Conservation (phyloP, 2,329 filamentous ascomycete species). For the Rugonectria rugulosa region DNA sequence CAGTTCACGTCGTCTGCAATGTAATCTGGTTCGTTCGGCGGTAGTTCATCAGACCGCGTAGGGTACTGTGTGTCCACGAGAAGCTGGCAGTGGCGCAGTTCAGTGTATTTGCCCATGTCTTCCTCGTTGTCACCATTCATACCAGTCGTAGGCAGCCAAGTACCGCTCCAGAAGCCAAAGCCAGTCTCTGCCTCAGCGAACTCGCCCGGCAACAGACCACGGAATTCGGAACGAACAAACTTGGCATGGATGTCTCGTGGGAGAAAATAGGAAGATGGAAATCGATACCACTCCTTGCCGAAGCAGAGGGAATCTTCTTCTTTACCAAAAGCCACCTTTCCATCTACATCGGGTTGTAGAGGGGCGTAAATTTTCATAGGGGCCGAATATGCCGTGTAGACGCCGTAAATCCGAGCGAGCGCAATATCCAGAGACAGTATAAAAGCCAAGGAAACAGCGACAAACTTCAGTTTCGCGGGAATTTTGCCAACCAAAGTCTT, state of each 20-base stretch:
- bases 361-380: conserved; percentile 76
- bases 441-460: conserved; percentile 66
- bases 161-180: conserved; percentile 80
- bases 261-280: conserved; percentile 91
- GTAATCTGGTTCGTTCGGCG: conserved; percentile 82
- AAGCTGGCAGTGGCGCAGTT: conserved; percentile 79
- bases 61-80: conserved; percentile 88
- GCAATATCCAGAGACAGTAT: conserved; percentile 71
- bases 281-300: conserved; percentile 98
- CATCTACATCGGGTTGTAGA: conserved; percentile 63
- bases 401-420: conserved; percentile 75
- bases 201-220: conserved; percentile 86
- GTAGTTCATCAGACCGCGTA: conserved; percentile 54
- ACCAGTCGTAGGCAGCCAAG: conserved; percentile 80
- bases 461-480: conserved; percentile 76
- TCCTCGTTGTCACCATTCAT: conserved; percentile 94
- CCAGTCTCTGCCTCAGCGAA: conserved; percentile 78
- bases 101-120: conserved; percentile 85
- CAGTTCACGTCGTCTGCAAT: conserved; percentile 76
- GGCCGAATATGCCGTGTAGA: conserved; percentile 83
- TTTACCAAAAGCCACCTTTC: conserved; percentile 58
- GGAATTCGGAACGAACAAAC: conserved; percentile 90
- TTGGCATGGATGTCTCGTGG: conserved; percentile 85
- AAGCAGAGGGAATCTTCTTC: conserved; percentile 80
- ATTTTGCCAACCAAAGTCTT: conserved; percentile 74